Evolutionary conservation across 1,139 yeast genomes (phyloP).

Genomic region (Scheffersomyces cryptocercus): DNA sequence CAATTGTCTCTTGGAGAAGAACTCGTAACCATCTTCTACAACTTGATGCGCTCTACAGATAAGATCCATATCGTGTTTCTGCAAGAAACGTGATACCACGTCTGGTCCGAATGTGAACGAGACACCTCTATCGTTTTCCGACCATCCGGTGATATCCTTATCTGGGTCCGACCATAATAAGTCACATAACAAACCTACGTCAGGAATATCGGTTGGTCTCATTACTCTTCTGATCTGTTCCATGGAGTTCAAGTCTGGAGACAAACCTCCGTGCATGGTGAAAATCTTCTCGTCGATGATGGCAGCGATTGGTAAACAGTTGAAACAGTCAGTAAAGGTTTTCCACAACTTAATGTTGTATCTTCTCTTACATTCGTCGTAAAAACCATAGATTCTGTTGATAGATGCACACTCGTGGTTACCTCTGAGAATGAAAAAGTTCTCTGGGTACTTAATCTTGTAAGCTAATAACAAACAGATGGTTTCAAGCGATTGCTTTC

Average conservation of each 20-base stretch:
- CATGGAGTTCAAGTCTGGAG: conserved; percentile 96
- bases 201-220: conserved; percentile 99
- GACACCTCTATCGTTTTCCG: conserved; percentile 97
- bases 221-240: conserved; percentile 97
- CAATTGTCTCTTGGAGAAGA: conserved; percentile 90
- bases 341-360: conserved; percentile 97
- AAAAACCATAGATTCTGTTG: conserved; percentile 94
- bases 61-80: conserved; percentile 95
- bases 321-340: conserved; percentile 96
- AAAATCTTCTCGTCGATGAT: conserved; percentile 96
- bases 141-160: conserved; percentile 96
- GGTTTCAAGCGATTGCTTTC: conserved; percentile 94
- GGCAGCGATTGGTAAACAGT: conserved; percentile 97
- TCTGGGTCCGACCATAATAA: conserved; percentile 98
- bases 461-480: conserved; percentile 90
- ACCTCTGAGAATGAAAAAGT: conserved; percentile 92
- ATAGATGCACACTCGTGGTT: conserved; percentile 98
- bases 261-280: conserved; percentile 98
- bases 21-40: conserved; percentile 98
- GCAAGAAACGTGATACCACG: conserved; percentile 89
- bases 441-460: conserved; percentile 96
- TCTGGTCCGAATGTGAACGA: conserved; percentile 98
- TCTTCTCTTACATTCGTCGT: conserved; percentile 97
- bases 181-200: conserved; percentile 93
- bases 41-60: conserved; percentile 99